phyloP scores from a whole-genome alignment of 2,329 filamentous ascomycete species.

The Nemania sp. region DNA sequence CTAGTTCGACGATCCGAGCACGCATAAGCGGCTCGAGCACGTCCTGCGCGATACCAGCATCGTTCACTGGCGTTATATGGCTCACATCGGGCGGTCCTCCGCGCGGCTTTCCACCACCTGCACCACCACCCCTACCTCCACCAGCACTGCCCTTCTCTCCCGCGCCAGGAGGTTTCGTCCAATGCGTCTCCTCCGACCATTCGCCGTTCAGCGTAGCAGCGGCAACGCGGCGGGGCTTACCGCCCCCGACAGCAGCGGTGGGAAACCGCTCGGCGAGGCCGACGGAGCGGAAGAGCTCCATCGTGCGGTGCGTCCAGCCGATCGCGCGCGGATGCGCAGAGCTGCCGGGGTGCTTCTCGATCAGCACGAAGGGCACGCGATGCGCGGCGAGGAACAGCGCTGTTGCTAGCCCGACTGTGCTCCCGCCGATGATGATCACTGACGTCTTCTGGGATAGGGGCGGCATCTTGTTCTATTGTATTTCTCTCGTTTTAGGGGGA shows the following conservation, averaged over 20 bases:
- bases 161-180: background rate
- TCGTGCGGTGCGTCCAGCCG: constrained; percentile 8
- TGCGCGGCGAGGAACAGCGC: too few relatives aligned
- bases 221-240: background rate
- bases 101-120: background rate
- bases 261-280: constrained; percentile 2
- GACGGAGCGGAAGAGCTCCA: constrained; percentile 7
- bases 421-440: too few relatives aligned
- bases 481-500: too few relatives aligned
- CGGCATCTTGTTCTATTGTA: too few relatives aligned
- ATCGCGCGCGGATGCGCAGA: constrained; percentile 8
- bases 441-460: too few relatives aligned
- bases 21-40: background rate
- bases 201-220: background rate
- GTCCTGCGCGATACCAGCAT: background rate
- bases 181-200: background rate
- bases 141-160: background rate
- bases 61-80: background rate
- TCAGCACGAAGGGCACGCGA: constrained; percentile 7
- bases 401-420: too few relatives aligned
- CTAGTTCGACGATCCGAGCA: background rate
- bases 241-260: background rate
- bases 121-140: background rate
- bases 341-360: constrained; percentile 1
- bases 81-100: background rate